These are phyloP conservation scores for Termitomyces bulborhizus DNA, from an alignment of 768 basidiomycete species.

Conservation along the genomic window DNA sequence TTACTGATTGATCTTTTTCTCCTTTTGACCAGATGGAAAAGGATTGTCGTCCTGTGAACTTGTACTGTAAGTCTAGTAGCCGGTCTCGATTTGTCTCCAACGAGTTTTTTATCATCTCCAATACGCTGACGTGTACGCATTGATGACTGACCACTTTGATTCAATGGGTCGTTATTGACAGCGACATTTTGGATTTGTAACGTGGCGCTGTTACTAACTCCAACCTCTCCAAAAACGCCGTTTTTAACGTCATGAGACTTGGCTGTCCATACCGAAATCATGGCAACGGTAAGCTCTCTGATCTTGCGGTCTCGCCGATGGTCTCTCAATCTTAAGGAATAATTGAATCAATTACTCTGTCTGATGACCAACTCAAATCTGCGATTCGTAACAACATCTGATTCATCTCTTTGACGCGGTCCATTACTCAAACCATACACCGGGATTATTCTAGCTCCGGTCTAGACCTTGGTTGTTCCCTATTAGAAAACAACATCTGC, in stretches of 20 bases:
- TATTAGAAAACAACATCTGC: not conserved
- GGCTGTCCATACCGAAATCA: constrained; percentile 54
- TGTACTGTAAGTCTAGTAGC: constrained; percentile 40
- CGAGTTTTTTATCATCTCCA: constrained; percentile 20
- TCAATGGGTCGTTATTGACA: too few relatives aligned
- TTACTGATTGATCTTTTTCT: not conserved
- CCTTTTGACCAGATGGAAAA: constrained; percentile 41
- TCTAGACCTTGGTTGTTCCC: constrained; percentile 19
- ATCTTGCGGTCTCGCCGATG: not conserved
- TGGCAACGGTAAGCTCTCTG: constrained; percentile 42
- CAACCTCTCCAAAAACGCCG: constrained; percentile 19
- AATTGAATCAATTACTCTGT: not conserved
- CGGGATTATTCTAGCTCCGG: constrained; percentile 19
- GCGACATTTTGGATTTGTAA: too few relatives aligned
- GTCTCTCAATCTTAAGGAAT: not conserved
- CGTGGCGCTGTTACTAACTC: too few relatives aligned
- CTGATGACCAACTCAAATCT: not conserved
- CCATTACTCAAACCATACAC: constrained; percentile 6
- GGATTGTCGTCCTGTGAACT: constrained; percentile 52
- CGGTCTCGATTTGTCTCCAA: constrained; percentile 51
- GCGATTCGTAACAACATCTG: not conserved
- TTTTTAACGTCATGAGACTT: constrained; percentile 47
- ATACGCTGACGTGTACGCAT: not conserved
- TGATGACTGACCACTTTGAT: not conserved
- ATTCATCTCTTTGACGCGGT: not conserved